A percentile compares a stretch with the other conserved stretches of the same genome.
These are phyloP conservation scores for Backusella liffmaniae DNA, from an alignment of 192 early-diverging fungal species.

Conservation along the genomic window DNA sequence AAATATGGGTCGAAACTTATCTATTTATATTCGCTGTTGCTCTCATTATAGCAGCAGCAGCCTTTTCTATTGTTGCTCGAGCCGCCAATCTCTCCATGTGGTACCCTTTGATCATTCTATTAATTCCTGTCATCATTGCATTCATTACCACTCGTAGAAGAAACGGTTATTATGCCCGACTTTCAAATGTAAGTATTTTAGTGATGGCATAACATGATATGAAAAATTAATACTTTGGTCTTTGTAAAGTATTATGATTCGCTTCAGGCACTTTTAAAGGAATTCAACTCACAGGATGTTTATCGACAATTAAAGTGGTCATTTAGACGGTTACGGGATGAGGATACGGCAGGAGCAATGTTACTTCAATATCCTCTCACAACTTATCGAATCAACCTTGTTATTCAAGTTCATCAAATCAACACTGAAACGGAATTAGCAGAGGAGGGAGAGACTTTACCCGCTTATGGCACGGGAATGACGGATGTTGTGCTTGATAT, in stretches of 20 bases:
- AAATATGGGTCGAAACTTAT: conserved; percentile 18
- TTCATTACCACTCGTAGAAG: conserved; percentile 14
- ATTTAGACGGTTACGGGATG: background rate
- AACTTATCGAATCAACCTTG: background rate
- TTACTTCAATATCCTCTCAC: background rate
- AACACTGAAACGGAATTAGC: background rate
- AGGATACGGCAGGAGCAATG: conserved; percentile 2
- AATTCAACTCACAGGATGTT: conserved; percentile 8
- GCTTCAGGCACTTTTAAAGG: background rate
- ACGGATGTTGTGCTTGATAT: conserved; percentile 15
- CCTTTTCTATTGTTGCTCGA: conserved; percentile 27
- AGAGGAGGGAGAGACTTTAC: conserved; percentile 5
- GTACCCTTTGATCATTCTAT: conserved; percentile 23
- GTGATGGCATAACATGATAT: background rate
- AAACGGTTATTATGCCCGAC: background rate
- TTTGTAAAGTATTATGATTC: background rate
- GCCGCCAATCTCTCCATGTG: conserved; percentile 28
- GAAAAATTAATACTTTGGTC: no score
- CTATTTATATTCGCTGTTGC: conserved; percentile 16
- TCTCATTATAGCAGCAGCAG: conserved; percentile 21
- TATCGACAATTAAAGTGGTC: conserved; percentile 10
- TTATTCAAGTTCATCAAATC: conserved; percentile 7
- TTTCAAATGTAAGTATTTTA: background rate
- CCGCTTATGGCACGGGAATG: background rate
- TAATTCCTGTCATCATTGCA: conserved; percentile 22